phyloP scores from a whole-genome alignment of 257 asterid species.

The Haberlea rhodopensis region DNA sequence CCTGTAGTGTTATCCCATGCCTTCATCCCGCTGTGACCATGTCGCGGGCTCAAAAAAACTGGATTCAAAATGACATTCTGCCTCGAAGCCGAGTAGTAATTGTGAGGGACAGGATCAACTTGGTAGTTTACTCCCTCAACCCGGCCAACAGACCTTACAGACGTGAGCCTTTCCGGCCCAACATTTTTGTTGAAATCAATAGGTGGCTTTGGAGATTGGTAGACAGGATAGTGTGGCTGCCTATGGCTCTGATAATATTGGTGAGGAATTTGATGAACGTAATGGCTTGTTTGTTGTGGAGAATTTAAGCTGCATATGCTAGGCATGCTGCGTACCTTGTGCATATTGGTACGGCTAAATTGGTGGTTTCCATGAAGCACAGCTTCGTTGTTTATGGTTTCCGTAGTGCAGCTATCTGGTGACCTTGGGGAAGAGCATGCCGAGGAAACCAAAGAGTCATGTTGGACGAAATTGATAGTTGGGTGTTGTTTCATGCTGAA shows the following conservation, averaged over 20 bases:
- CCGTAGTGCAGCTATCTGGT: constrained; percentile 48
- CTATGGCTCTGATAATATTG: constrained; percentile 28
- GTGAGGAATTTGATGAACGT: constrained; percentile 29
- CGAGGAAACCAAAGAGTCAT: constrained; percentile 39
- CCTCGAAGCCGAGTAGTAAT: constrained; percentile 28
- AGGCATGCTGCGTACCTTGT: constrained; percentile 68
- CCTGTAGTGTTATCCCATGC: constrained; percentile 31
- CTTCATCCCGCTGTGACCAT: constrained; percentile 23
- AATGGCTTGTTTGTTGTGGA: constrained; percentile 34
- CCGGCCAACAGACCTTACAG: constrained; percentile 49
- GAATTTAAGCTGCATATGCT: constrained; percentile 45
- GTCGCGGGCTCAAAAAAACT: constrained; percentile 35
- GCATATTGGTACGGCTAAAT: constrained; percentile 36
- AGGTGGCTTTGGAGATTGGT: constrained; percentile 40
- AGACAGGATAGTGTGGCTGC: constrained; percentile 27
- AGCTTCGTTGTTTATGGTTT: constrained; percentile 30
- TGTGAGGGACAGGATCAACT: constrained; percentile 35
- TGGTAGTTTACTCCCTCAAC: constrained; percentile 47
- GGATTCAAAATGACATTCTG: constrained; percentile 35
- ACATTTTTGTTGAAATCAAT: constrained; percentile 32
- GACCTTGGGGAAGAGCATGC: constrained; percentile 62
- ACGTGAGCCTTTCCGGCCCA: constrained; percentile 42
- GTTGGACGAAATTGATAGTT: constrained; percentile 25
- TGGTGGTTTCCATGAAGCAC: constrained; percentile 19
- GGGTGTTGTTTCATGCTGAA: constrained; percentile 29